phyloP scores from a whole-genome alignment of 306 rosid species.

The Acacia confusa region DNA sequence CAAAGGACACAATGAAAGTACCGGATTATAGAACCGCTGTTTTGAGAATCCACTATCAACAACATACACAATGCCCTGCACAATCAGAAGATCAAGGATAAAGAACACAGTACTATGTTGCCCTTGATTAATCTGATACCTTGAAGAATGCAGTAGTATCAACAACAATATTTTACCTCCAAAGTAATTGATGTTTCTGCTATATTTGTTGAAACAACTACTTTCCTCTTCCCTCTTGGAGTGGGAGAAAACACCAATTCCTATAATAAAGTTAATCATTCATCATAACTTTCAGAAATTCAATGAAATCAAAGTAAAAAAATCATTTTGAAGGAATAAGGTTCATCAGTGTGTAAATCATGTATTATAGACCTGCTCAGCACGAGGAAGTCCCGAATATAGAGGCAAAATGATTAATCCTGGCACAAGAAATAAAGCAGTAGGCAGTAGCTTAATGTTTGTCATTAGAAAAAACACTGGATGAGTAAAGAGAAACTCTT shows the following conservation, averaged over 20 bases:
- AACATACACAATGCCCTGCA: constrained; percentile 91
- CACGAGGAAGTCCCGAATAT: constrained; percentile 93
- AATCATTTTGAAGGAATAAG: constrained; percentile 17
- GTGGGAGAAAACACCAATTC: constrained; percentile 84
- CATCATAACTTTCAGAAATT: constrained; percentile 23
- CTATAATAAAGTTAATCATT: constrained; percentile 41
- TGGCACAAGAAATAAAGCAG: constrained; percentile 37
- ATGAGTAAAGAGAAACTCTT: neutral
- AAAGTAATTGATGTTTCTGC: constrained; percentile 93
- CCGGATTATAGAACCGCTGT: constrained; percentile 91
- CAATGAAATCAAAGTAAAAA: constrained; percentile 8
- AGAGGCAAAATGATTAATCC: constrained; percentile 81
- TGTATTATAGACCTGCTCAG: constrained; percentile 67
- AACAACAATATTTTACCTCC: constrained; percentile 60
- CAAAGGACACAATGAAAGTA: constrained; percentile 39
- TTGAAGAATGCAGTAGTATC: neutral
- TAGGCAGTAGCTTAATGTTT: neutral
- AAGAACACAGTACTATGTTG: constrained; percentile 14
- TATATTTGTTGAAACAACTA: constrained; percentile 86
- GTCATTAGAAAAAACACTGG: neutral
- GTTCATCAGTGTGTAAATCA: constrained; percentile 19
- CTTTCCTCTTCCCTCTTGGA: constrained; percentile 93
- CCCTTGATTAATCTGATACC: constrained; percentile 21
- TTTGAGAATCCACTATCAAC: constrained; percentile 96
- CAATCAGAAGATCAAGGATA: constrained; percentile 31